Evolutionary conservation across 371 early-diverging fungal genomes (phyloP).

Genomic region (Rhizopus delemar): DNA sequence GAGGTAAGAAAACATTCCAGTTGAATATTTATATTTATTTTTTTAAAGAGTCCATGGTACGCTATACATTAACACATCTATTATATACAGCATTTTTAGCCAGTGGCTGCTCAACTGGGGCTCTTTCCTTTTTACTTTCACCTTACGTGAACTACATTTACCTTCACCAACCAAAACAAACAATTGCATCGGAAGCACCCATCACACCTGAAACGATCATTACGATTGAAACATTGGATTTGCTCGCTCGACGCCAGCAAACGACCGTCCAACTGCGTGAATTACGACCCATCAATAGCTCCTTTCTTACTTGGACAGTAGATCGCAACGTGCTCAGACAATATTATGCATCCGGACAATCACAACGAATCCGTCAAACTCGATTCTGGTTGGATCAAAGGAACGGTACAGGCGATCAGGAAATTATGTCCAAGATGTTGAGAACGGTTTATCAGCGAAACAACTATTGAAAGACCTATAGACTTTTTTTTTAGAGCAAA

Average conservation of each 20-base stretch:
- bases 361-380: conserved; percentile 26
- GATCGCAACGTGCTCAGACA: conserved; percentile 22
- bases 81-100: conserved; percentile 42
- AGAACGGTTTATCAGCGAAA: conserved; percentile 36
- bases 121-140: conserved; percentile 42
- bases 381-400: conserved; percentile 52
- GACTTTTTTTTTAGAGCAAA: too few relatives aligned
- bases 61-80: conserved; percentile 28
- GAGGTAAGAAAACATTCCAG: conserved; percentile 28
- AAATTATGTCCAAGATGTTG: conserved; percentile 40
- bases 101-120: conserved; percentile 50
- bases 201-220: conserved; percentile 44
- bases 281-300: conserved; percentile 25
- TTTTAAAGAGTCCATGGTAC: conserved; percentile 34
- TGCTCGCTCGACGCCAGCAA: conserved; percentile 31
- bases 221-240: conserved; percentile 45
- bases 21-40: neutral
- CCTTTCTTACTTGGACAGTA: conserved; percentile 43
- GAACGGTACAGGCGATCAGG: conserved; percentile 37
- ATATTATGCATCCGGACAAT: conserved; percentile 21
- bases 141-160: conserved; percentile 45
- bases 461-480: conserved; percentile 1
- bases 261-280: conserved; percentile 40
- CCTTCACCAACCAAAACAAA: conserved; percentile 21
- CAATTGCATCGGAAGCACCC: neutral